Conservation (phyloP, 495 filamentous ascomycete species). For the Letharia columbiana region DNA sequence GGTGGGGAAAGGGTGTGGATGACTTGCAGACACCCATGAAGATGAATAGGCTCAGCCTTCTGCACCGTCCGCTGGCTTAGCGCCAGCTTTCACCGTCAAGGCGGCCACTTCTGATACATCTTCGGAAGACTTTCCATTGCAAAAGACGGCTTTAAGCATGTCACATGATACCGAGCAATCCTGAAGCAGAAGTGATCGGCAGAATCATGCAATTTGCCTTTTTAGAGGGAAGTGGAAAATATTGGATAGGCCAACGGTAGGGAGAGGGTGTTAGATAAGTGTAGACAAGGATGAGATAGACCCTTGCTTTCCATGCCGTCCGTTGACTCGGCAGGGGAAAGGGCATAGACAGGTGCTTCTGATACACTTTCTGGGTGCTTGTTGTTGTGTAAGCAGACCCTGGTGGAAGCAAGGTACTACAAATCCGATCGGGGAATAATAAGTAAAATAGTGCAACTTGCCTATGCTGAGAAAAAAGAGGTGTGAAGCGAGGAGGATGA, state of each 20-base stretch:
- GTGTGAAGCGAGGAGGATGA: no score
- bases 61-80: not conserved
- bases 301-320: not conserved
- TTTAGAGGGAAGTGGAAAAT: not conserved
- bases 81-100: not conserved
- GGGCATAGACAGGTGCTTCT: not conserved
- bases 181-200: conserved; percentile 1
- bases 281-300: not conserved
- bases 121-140: not conserved
- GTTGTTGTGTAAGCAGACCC: not conserved
- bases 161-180: not conserved
- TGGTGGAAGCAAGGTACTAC: not conserved
- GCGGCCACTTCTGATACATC: not conserved
- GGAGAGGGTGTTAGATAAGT: not conserved
- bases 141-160: not conserved
- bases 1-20: not conserved
- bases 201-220: not conserved
- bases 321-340: not conserved
- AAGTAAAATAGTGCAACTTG: not conserved
- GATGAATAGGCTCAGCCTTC: not conserved
- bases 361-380: not conserved
- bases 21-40: not conserved
- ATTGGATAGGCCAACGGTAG: not conserved
- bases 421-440: not conserved
- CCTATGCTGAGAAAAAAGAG: no score